phyloP scores from a whole-genome alignment of 2,329 filamentous ascomycete species.

The Penicillium sp. region DNA sequence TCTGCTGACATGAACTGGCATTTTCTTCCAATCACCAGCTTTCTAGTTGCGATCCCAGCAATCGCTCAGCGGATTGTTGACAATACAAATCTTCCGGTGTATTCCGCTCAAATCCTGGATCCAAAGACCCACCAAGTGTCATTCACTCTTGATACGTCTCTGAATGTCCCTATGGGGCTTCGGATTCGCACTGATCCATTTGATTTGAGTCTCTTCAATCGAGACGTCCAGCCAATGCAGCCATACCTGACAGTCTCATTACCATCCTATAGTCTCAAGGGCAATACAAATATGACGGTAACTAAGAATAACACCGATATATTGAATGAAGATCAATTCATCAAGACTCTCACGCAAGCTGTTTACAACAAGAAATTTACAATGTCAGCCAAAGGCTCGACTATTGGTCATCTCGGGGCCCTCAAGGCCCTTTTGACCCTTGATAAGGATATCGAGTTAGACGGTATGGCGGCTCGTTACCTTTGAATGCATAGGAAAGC shows the following conservation, averaged over 20 bases:
- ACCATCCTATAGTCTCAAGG: slow-evolving; percentile 28
- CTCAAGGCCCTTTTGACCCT: slow-evolving; percentile 48
- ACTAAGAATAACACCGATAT: slow-evolving; percentile 46
- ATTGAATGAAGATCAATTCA: slow-evolving; percentile 49
- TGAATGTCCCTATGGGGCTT: slow-evolving; percentile 28
- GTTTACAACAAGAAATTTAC: slow-evolving; percentile 47
- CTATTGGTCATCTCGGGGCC: slow-evolving; percentile 49
- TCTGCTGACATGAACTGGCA: not conserved
- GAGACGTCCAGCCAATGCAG: slow-evolving; percentile 36
- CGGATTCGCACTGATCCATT: slow-evolving; percentile 40
- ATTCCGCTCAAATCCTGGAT: slow-evolving; percentile 30
- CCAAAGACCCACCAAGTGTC: slow-evolving; percentile 28
- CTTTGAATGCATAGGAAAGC: not conserved
- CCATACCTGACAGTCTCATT: slow-evolving; percentile 27
- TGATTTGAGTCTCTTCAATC: slow-evolving; percentile 52
- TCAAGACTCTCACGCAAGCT: slow-evolving; percentile 49
- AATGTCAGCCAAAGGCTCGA: slow-evolving; percentile 48
- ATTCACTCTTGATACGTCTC: slow-evolving; percentile 30
- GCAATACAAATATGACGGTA: slow-evolving; percentile 44
- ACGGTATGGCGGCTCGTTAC: slow-evolving; percentile 27
- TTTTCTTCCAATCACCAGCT: slow-evolving; percentile 17
- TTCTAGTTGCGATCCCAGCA: slow-evolving; percentile 32
- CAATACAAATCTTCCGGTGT: slow-evolving; percentile 30
- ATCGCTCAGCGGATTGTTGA: slow-evolving; percentile 35
- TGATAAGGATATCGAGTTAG: slow-evolving; percentile 52